These are phyloP conservation scores for Blastocystis sp. DNA, from an alignment of 352 stramenopile genomes.

Conservation along the genomic window DNA sequence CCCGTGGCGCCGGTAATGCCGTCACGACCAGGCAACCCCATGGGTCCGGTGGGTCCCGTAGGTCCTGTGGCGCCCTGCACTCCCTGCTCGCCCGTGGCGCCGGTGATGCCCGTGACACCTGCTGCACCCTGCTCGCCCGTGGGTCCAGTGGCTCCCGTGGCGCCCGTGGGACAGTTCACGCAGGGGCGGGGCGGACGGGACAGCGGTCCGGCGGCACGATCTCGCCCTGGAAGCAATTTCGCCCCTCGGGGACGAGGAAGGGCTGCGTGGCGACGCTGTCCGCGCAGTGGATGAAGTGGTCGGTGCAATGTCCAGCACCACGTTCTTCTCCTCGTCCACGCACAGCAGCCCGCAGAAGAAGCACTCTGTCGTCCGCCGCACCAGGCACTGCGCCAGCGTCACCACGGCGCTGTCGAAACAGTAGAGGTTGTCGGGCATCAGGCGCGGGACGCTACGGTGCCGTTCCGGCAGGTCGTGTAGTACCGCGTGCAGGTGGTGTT, in stretches of 20 bases:
- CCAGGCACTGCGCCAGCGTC: not conserved
- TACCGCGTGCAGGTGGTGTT: slow-evolving; percentile 25
- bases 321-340: not conserved
- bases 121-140: not conserved
- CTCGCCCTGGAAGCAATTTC: slow-evolving; percentile 7
- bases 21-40: not conserved
- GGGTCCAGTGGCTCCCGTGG: not conserved
- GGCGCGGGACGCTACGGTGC: not conserved
- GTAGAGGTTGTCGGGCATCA: slow-evolving; percentile 7
- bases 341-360: slow-evolving; percentile 45
- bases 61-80: not conserved
- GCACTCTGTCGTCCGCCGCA: slow-evolving; percentile 29
- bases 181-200: slow-evolving; percentile 22
- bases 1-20: not conserved
- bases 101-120: not conserved
- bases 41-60: slow-evolving; percentile 10
- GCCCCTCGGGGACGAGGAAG: not conserved
- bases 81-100: not conserved
- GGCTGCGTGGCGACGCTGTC: slow-evolving; percentile 11
- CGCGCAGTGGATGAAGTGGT: slow-evolving; percentile 37
- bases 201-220: not conserved
- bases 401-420: slow-evolving; percentile 35
- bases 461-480: slow-evolving; percentile 30
- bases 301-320: slow-evolving; percentile 46
- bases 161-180: slow-evolving; percentile 20